Evolutionary conservation across 768 basidiomycete genomes (phyloP).

Genomic region (Cytidiella melzeri): DNA sequence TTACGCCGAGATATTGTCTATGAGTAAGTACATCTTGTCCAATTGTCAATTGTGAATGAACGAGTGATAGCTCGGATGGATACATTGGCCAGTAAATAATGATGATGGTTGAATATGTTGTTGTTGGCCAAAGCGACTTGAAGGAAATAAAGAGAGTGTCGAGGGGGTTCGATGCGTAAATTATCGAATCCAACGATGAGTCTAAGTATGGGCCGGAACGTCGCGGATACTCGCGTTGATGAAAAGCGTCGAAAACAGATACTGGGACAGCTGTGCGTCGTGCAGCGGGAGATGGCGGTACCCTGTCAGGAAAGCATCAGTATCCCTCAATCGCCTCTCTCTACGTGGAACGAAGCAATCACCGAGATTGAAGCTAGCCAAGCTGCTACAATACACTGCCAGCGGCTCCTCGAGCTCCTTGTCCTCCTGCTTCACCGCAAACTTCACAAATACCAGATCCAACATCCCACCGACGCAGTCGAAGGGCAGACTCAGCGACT

Average conservation of each 20-base stretch:
- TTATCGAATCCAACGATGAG: too few species aligned
- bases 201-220: too few species aligned
- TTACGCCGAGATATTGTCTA: too few species aligned
- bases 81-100: too few species aligned
- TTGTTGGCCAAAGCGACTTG: too few species aligned
- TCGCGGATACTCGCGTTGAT: constrained; percentile 53
- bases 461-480: constrained; percentile 69
- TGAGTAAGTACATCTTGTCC: too few species aligned
- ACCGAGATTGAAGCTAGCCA: constrained; percentile 75
- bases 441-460: constrained; percentile 79
- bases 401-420: constrained; percentile 57
- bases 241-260: constrained; percentile 91
- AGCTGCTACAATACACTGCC: constrained; percentile 65
- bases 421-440: constrained; percentile 66
- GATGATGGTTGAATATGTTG: too few species aligned
- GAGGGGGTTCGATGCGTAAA: too few species aligned
- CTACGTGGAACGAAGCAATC: constrained; percentile 17
- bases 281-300: constrained; percentile 88
- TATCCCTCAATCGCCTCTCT: constrained; percentile 25
- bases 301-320: constrained; percentile 41
- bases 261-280: constrained; percentile 81
- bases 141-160: too few species aligned
- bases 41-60: too few species aligned
- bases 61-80: too few species aligned
- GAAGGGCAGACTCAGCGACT: constrained; percentile 65